phyloP scores from a whole-genome alignment of 768 basidiomycete genomes.

The Trametes cubensis region DNA sequence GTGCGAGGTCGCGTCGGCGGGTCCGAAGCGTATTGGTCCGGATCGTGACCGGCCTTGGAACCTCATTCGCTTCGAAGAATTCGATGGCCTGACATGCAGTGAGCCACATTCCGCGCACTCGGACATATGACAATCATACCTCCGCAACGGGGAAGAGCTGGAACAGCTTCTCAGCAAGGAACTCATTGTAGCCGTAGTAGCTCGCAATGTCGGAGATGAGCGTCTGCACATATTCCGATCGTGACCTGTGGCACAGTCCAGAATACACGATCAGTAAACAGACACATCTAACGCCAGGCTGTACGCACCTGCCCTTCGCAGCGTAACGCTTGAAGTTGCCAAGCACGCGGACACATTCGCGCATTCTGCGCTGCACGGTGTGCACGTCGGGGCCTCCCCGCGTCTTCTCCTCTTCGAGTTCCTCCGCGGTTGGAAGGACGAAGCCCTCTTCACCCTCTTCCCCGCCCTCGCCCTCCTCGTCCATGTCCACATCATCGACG shows the following conservation, averaged over 20 bases:
- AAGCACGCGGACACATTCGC: conserved; percentile 72
- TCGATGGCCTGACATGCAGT: conserved; percentile 74
- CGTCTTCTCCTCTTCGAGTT: conserved; percentile 72
- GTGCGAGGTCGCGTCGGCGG: conserved; percentile 90
- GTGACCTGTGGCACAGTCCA: conserved; percentile 55
- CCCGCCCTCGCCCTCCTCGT: conserved; percentile 37
- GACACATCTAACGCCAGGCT: not conserved
- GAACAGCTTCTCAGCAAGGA: conserved; percentile 92
- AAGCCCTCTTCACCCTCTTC: conserved; percentile 54
- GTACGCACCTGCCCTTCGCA: conserved; percentile 65
- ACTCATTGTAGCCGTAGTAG: conserved; percentile 98
- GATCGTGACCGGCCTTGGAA: conserved; percentile 94
- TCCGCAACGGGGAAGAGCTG: conserved; percentile 91
- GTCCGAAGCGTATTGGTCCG: conserved; percentile 96
- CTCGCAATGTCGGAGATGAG: conserved; percentile 86
- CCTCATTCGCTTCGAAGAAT: conserved; percentile 98
- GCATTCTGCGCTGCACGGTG: conserved; percentile 77
- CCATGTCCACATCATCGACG: conserved; percentile 41
- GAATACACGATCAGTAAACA: not conserved
- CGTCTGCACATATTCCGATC: conserved; percentile 90
- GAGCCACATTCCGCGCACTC: conserved; percentile 5
- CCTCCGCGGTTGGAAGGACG: conserved; percentile 68
- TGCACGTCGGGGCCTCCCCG: conserved; percentile 72
- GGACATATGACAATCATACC: conserved; percentile 46
- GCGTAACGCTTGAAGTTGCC: conserved; percentile 71